These are phyloP conservation scores for Diaporthe citrichinensis DNA, from an alignment of 2,329 filamentous ascomycete genomes.

Conservation along the genomic window DNA sequence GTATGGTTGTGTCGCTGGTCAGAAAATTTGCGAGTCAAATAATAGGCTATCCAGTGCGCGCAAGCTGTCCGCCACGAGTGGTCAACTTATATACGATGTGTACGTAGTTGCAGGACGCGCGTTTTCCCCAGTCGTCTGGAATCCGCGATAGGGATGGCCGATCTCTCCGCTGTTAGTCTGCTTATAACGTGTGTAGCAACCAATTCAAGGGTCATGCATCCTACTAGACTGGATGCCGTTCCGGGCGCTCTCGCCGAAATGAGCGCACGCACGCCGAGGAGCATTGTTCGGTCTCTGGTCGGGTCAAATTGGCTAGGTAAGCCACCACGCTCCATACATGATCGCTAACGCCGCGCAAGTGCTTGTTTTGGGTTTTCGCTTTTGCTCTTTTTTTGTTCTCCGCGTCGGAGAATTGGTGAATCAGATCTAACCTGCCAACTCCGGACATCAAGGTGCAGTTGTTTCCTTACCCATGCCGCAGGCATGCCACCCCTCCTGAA, in stretches of 20 bases:
- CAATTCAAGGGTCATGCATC: conserved; percentile 27
- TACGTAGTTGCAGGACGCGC: conserved; percentile 3
- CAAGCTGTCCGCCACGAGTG: conserved; percentile 4
- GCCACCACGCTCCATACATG: conserved; percentile 11
- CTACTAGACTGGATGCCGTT: conserved; percentile 15
- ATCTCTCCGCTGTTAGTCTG: conserved; percentile 26
- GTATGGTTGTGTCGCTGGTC: background rate
- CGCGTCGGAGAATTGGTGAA: conserved; percentile 12
- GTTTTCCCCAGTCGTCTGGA: background rate
- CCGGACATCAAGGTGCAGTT: conserved; percentile 34
- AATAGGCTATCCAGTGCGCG: background rate
- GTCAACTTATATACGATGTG: conserved; percentile 5
- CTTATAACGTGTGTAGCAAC: conserved; percentile 37
- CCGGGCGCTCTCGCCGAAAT: background rate
- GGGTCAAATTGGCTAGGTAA: conserved; percentile 1
- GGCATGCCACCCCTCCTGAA: conserved; percentile 29
- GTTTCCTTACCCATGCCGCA: conserved; percentile 37
- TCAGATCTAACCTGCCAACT: conserved; percentile 41
- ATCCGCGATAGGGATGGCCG: background rate
- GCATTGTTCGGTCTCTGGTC: conserved; percentile 8
- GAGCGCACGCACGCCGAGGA: conserved; percentile 16
- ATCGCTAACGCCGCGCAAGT: conserved; percentile 19
- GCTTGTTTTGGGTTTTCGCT: conserved; percentile 36
- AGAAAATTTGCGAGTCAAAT: conserved; percentile 1
- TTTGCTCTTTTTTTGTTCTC: conserved; percentile 32